Evolutionary conservation across 768 basidiomycete genomes (phyloP).

Genomic region (Boletus vinaceobasis): DNA sequence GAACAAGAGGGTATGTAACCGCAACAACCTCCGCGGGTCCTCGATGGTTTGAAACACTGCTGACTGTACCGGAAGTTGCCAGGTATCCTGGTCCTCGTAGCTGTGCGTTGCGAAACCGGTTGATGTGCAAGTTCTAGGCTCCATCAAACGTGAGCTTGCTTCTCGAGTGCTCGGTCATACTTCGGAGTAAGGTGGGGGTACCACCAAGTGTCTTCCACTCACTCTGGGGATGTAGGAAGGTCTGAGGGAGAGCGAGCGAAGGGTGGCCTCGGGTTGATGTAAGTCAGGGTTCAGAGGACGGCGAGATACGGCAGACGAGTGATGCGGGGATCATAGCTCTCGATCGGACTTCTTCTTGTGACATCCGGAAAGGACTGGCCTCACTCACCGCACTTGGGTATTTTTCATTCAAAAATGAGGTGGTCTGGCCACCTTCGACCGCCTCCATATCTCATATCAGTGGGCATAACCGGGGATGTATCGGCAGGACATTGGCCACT

Average conservation of each 20-base stretch:
- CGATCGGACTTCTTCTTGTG: conserved; percentile 20
- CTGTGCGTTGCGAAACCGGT: neutral
- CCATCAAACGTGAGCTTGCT: neutral
- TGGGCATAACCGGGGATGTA: conserved; percentile 6
- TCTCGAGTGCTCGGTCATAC: conserved; percentile 4
- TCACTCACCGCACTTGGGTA: conserved; percentile 15
- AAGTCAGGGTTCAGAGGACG: conserved; percentile 12
- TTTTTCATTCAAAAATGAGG: conserved; percentile 26
- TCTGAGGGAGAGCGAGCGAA: no score
- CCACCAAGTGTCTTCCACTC: no score
- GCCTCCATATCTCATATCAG: conserved; percentile 15
- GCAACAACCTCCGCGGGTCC: conserved; percentile 23
- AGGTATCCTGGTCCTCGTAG: neutral
- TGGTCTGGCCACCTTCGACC: conserved; percentile 7
- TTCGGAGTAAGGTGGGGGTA: neutral
- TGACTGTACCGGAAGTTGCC: conserved; percentile 14
- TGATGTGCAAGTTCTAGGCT: neutral
- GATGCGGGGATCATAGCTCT: conserved; percentile 24
- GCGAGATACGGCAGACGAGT: conserved; percentile 9
- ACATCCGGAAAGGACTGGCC: conserved; percentile 6
- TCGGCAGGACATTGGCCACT: conserved; percentile 2
- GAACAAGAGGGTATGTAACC: conserved; percentile 5
- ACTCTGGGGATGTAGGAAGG: no score
- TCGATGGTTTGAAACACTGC: conserved; percentile 20
- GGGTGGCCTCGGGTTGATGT: conserved; percentile 11